Conservation (phyloP, 345 rosid genomes). For the Lumnitzera littorea region DNA sequence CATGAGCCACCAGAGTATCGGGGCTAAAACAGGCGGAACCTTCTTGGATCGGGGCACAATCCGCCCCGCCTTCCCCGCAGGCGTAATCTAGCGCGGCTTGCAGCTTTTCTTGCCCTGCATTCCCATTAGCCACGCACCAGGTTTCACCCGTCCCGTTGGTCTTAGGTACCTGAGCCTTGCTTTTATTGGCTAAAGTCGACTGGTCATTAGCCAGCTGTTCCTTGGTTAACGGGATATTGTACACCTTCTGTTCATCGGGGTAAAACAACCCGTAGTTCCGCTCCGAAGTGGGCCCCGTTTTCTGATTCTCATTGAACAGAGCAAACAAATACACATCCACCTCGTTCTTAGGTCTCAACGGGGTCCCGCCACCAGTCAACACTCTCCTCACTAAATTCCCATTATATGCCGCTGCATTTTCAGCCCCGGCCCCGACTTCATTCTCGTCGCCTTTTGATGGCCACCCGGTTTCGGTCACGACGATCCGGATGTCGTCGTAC, state of each 20-base stretch:
- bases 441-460: constrained; percentile 80
- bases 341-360: constrained; percentile 56
- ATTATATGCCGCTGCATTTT: constrained; percentile 80
- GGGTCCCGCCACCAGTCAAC: constrained; percentile 68
- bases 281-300: constrained; percentile 83
- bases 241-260: constrained; percentile 67
- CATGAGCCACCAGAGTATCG: constrained; percentile 75
- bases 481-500: constrained; percentile 49
- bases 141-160: constrained; percentile 29
- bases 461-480: constrained; percentile 92
- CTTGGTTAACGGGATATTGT: constrained; percentile 47
- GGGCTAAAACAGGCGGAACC: constrained; percentile 72
- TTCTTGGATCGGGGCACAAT: constrained; percentile 66
- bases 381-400: constrained; percentile 67
- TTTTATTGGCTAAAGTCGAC: constrained; percentile 16
- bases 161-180: constrained; percentile 29
- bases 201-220: constrained; percentile 4
- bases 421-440: constrained; percentile 59
- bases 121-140: constrained; percentile 79
- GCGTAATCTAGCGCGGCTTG: constrained; percentile 70
- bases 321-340: constrained; percentile 76
- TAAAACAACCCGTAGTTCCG: constrained; percentile 88
- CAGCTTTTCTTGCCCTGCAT: constrained; percentile 31
- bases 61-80: constrained; percentile 90
- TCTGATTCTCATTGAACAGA: constrained; percentile 78